Conservation (phyloP, 2,329 filamentous ascomycete genomes). For the Calonectria naviculata region DNA sequence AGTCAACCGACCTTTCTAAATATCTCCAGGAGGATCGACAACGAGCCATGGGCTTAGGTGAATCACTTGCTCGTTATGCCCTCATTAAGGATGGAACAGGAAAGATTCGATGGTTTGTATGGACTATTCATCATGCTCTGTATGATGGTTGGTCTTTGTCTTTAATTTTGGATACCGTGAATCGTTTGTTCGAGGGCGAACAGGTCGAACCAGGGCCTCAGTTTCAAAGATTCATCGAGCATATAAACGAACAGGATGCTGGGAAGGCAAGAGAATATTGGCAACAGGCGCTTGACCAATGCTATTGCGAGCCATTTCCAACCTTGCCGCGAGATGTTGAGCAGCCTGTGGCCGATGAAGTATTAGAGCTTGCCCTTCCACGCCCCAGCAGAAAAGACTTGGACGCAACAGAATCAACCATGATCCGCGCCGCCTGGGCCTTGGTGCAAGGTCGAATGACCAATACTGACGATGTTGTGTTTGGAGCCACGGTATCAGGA, state of each 20-base stretch:
- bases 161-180: slow-evolving; percentile 27
- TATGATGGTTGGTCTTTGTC: slow-evolving; percentile 43
- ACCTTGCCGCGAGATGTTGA: neutral
- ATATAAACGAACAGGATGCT: neutral
- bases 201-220: neutral
- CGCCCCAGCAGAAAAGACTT: neutral
- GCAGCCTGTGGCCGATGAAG: slow-evolving; percentile 8
- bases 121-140: slow-evolving; percentile 41
- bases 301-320: slow-evolving; percentile 13
- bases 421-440: neutral
- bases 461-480: neutral
- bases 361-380: neutral
- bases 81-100: neutral
- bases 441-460: neutral
- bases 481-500: neutral
- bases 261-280: neutral
- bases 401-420: neutral
- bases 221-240: slow-evolving; percentile 14
- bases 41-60: slow-evolving; percentile 16
- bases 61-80: slow-evolving; percentile 13
- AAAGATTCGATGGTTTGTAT: slow-evolving; percentile 27
- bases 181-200: slow-evolving; percentile 9
- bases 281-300: neutral
- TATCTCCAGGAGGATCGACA: slow-evolving; percentile 15
- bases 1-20: neutral